These are phyloP conservation scores for Taphrina deformans DNA, from an alignment of 1,139 yeast genomes.

Conservation along the genomic window DNA sequence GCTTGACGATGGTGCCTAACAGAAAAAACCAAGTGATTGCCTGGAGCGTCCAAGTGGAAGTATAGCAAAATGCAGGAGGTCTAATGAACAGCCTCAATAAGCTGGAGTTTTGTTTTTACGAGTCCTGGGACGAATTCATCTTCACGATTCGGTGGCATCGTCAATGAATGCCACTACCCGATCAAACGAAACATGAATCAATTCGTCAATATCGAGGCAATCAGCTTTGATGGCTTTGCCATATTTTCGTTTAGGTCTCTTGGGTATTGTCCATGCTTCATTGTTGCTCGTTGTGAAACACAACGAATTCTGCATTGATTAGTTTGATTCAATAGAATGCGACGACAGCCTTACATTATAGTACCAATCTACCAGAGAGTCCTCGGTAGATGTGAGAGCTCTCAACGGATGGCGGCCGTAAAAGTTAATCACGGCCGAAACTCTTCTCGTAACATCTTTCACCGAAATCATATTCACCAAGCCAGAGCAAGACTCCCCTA, in stretches of 20 bases:
- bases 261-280: slow-evolving; percentile 15
- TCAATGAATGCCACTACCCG: slow-evolving; percentile 17
- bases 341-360: neutral
- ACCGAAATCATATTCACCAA: slow-evolving; percentile 68
- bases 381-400: slow-evolving; percentile 26
- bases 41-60: neutral
- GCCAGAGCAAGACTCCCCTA: slow-evolving; percentile 87
- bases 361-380: slow-evolving; percentile 31
- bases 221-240: slow-evolving; percentile 15
- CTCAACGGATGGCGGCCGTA: slow-evolving; percentile 19
- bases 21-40: too few relatives aligned
- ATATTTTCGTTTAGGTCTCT: slow-evolving; percentile 22
- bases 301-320: slow-evolving; percentile 7
- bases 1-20: too few relatives aligned
- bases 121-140: too few relatives aligned
- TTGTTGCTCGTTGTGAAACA: slow-evolving; percentile 6
- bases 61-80: too few relatives aligned
- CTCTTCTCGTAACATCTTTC: slow-evolving; percentile 28
- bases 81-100: too few relatives aligned
- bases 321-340: neutral
- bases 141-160: slow-evolving; percentile 16
- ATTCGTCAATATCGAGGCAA: slow-evolving; percentile 1
- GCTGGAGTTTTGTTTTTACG: too few relatives aligned
- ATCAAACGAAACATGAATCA: neutral
- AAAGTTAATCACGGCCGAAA: slow-evolving; percentile 27